Conservation (phyloP, 345 rosid species). For the Eucalyptus caleyi region DNA sequence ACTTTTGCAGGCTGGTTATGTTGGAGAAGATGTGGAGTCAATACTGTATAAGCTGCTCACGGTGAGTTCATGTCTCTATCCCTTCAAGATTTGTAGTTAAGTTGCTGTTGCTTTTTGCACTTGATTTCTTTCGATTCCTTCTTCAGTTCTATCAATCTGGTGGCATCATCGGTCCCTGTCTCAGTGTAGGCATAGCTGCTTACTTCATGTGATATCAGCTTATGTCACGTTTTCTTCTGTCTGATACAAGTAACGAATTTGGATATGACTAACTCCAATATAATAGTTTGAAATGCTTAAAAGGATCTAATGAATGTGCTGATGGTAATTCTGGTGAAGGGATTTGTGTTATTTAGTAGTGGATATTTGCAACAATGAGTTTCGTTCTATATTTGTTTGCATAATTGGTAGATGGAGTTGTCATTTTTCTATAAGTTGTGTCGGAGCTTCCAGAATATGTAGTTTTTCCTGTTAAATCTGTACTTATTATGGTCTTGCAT, state of each 20-base stretch:
- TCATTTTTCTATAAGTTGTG: background rate
- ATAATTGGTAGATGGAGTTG: background rate
- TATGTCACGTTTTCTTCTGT: background rate
- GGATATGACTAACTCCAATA: background rate
- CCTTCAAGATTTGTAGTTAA: background rate
- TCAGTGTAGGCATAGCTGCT: background rate
- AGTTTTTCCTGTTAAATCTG: background rate
- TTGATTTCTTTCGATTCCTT: background rate
- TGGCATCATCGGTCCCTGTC: background rate
- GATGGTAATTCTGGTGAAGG: background rate
- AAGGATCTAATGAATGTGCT: background rate
- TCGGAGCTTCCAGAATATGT: background rate
- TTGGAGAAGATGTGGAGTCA: constrained; percentile 97
- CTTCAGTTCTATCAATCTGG: background rate
- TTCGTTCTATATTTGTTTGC: background rate
- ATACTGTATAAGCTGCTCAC: constrained; percentile 71
- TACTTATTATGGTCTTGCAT: background rate
- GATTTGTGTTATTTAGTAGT: background rate
- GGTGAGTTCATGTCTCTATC: constrained; percentile 18
- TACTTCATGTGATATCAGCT: background rate
- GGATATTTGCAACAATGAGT: background rate
- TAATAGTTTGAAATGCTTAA: background rate
- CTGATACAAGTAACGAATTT: background rate
- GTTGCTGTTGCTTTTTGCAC: background rate
- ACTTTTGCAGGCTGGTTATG: constrained; percentile 83